phyloP scores from a whole-genome alignment of 2,329 filamentous ascomycete species.

The Aspergillus fijiensis region DNA sequence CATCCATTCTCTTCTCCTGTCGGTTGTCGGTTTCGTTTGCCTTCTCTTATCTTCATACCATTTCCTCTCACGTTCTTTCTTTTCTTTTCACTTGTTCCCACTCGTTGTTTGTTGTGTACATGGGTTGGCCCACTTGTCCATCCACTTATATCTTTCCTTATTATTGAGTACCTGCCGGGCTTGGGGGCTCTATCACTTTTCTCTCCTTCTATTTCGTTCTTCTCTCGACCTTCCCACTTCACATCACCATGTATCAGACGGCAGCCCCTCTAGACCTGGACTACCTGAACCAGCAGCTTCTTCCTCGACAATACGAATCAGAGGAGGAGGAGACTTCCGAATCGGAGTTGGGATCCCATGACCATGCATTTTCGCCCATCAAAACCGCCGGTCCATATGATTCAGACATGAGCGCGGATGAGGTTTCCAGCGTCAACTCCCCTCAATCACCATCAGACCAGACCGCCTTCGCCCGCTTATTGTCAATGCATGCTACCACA shows the following conservation, averaged over 20 bases:
- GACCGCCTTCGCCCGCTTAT: slow-evolving; percentile 14
- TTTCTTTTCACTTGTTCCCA: neutral
- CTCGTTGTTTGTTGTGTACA: neutral
- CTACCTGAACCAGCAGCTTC: slow-evolving; percentile 31
- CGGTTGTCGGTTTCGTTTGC: slow-evolving; percentile 4
- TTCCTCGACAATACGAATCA: slow-evolving; percentile 39
- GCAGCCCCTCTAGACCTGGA: slow-evolving; percentile 28
- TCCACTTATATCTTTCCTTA: slow-evolving; percentile 5
- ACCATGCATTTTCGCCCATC: slow-evolving; percentile 34
- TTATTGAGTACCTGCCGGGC: neutral
- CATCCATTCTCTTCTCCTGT: slow-evolving; percentile 4
- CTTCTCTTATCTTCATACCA: slow-evolving; percentile 1
- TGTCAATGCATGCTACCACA: slow-evolving; percentile 22
- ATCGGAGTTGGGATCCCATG: slow-evolving; percentile 34
- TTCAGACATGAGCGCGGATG: slow-evolving; percentile 34
- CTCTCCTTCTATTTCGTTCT: neutral
- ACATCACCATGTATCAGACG: slow-evolving; percentile 29
- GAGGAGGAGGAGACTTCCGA: slow-evolving; percentile 42
- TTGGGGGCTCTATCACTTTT: neutral
- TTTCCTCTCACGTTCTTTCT: slow-evolving; percentile 12
- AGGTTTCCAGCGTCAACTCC: slow-evolving; percentile 24
- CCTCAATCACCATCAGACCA: slow-evolving; percentile 25
- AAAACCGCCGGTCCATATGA: slow-evolving; percentile 26
- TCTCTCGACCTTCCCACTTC: neutral
- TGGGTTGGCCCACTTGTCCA: neutral